A percentile compares a stretch with the other conserved stretches of the same genome.
Conservation (phyloP, 495 filamentous ascomycete genomes). For the Daldinia caldariorum region DNA sequence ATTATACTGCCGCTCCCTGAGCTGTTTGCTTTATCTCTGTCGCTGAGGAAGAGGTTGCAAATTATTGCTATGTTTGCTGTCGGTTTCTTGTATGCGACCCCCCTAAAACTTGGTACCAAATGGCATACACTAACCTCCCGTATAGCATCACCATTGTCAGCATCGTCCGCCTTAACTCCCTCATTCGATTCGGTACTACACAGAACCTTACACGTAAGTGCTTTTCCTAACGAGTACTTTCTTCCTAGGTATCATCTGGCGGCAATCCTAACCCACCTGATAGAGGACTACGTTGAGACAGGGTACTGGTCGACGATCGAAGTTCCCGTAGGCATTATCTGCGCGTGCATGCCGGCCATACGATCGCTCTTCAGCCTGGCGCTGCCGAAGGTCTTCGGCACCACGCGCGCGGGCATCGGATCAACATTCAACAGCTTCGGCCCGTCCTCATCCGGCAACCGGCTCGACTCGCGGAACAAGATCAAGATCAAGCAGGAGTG, state of each 20-base stretch:
- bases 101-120: neutral
- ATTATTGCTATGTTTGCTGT: constrained; percentile 58
- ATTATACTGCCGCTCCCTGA: constrained; percentile 54
- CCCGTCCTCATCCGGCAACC: constrained; percentile 20
- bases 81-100: constrained; percentile 49
- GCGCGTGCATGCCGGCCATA: constrained; percentile 53
- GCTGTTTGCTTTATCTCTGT: constrained; percentile 48
- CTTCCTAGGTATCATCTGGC: neutral
- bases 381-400: constrained; percentile 43
- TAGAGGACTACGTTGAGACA: constrained; percentile 52
- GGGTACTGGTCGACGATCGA: constrained; percentile 57
- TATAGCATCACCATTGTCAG: constrained; percentile 51
- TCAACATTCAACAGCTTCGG: constrained; percentile 34
- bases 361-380: constrained; percentile 47
- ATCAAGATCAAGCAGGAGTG: constrained; percentile 41
- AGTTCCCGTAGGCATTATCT: constrained; percentile 54
- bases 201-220: constrained; percentile 50
- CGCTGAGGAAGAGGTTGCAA: constrained; percentile 48
- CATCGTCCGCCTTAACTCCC: constrained; percentile 49
- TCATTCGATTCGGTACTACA: constrained; percentile 49
- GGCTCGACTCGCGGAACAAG: constrained; percentile 23
- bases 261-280: neutral
- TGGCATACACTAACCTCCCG: constrained; percentile 4
- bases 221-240: neutral
- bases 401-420: constrained; percentile 19